These are phyloP conservation scores for Gynochthodes officinalis DNA, from an alignment of 257 asterid species.

Conservation along the genomic window DNA sequence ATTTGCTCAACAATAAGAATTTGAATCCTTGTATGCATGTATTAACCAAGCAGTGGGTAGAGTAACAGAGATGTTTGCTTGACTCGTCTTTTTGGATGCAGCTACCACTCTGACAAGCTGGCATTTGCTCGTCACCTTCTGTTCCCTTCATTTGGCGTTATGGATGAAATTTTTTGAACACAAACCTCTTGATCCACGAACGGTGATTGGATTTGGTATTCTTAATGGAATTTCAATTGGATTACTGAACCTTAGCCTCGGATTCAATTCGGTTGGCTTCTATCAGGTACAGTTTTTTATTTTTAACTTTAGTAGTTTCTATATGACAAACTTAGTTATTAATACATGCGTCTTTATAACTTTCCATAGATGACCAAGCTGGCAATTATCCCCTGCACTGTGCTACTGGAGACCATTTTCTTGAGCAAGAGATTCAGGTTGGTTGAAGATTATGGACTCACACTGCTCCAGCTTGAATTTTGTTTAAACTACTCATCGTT, in stretches of 20 bases:
- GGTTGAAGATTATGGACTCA: not conserved
- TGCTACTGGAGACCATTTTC: slow-evolving; percentile 80
- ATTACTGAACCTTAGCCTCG: slow-evolving; percentile 80
- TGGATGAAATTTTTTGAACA: slow-evolving; percentile 78
- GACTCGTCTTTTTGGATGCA: slow-evolving; percentile 29
- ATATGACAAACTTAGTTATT: not conserved
- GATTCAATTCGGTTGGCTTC: slow-evolving; percentile 91
- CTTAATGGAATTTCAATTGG: slow-evolving; percentile 88
- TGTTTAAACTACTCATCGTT: not conserved
- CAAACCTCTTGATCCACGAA: slow-evolving; percentile 71
- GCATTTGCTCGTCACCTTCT: slow-evolving; percentile 81
- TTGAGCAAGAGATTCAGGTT: slow-evolving; percentile 83
- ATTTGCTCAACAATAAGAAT: no score
- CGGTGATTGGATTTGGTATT: slow-evolving; percentile 74
- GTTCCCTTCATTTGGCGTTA: slow-evolving; percentile 77
- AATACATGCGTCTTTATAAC: slow-evolving; percentile 14
- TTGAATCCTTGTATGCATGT: no score
- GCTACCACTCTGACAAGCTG: slow-evolving; percentile 94
- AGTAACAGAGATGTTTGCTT: not conserved
- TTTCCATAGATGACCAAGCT: slow-evolving; percentile 75
- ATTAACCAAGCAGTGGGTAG: not conserved
- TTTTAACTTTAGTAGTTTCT: slow-evolving; percentile 11
- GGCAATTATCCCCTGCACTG: slow-evolving; percentile 94
- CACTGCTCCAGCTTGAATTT: not conserved
- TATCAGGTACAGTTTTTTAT: slow-evolving; percentile 53